phyloP scores from a whole-genome alignment of 176 grass and related monocot genomes.

The Rhipidocladum racemiflorum region DNA sequence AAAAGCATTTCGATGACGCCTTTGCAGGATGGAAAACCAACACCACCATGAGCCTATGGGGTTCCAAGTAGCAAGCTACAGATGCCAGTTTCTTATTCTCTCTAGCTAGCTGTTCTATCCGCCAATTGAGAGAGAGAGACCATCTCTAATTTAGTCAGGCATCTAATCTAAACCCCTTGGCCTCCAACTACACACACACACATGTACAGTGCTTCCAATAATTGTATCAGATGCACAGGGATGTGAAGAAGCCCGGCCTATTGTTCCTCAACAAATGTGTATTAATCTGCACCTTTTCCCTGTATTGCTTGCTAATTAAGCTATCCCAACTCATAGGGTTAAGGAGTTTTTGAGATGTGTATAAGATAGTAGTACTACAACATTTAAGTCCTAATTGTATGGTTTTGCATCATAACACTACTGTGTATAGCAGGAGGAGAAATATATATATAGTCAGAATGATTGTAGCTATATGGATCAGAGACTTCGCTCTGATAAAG shows the following conservation, averaged over 20 bases:
- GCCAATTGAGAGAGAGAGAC: neutral
- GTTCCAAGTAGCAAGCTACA: conserved; percentile 28
- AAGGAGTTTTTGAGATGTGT: neutral
- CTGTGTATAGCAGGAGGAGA: neutral
- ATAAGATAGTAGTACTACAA: neutral
- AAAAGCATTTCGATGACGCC: conserved; percentile 44
- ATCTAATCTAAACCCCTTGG: conserved; percentile 9
- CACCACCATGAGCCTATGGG: conserved; percentile 21
- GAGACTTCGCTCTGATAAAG: no score
- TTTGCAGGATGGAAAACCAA: conserved; percentile 29
- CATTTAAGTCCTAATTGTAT: neutral
- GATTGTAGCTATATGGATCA: no score
- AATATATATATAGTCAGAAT: no score
- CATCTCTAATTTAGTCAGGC: neutral
- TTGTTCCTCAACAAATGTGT: neutral
- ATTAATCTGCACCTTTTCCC: neutral
- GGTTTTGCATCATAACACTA: neutral
- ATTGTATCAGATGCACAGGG: neutral
- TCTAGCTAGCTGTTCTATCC: conserved; percentile 12
- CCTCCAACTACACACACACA: no score
- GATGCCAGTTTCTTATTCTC: conserved; percentile 20
- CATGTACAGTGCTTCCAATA: conserved; percentile 7
- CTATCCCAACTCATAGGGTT: neutral
- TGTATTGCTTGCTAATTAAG: neutral
- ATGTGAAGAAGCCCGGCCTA: neutral